phyloP scores from a whole-genome alignment of 2,329 filamentous ascomycete species.

The Diaporthe longicolla region DNA sequence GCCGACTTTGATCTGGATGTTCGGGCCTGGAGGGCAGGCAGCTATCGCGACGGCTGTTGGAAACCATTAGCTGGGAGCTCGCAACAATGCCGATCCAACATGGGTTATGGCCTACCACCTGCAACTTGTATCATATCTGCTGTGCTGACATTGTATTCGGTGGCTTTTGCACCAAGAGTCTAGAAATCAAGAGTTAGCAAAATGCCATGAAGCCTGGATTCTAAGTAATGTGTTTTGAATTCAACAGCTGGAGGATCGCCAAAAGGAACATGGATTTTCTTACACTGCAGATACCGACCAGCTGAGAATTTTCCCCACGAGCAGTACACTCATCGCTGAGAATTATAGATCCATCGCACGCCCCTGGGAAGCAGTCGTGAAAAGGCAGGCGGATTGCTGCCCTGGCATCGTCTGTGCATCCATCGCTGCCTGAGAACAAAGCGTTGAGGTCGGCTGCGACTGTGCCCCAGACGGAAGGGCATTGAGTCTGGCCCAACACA shows the following conservation, averaged over 20 bases:
- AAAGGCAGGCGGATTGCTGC: conserved; percentile 49
- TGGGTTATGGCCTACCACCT: conserved; percentile 45
- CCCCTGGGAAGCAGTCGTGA: conserved; percentile 50
- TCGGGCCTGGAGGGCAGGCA: conserved; percentile 45
- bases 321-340: conserved; percentile 48
- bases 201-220: background rate
- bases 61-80: background rate
- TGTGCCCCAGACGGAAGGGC: conserved; percentile 29
- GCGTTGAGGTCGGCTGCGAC: conserved; percentile 25
- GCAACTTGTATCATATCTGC: conserved; percentile 51
- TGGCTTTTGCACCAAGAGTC: conserved; percentile 46
- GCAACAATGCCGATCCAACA: background rate
- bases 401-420: conserved; percentile 48
- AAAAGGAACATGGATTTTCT: background rate
- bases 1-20: conserved; percentile 47
- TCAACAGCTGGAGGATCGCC: background rate
- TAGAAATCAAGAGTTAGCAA: background rate
- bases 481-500: background rate
- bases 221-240: too few relatives aligned
- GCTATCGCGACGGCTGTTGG: conserved; percentile 46
- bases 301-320: conserved; percentile 47
- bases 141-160: conserved; percentile 46
- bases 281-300: conserved; percentile 46
- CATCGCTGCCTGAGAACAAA: conserved; percentile 7
- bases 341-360: conserved; percentile 51